Evolutionary conservation across 2,329 filamentous ascomycete species (phyloP).

Genomic region (Hortaea werneckii): DNA sequence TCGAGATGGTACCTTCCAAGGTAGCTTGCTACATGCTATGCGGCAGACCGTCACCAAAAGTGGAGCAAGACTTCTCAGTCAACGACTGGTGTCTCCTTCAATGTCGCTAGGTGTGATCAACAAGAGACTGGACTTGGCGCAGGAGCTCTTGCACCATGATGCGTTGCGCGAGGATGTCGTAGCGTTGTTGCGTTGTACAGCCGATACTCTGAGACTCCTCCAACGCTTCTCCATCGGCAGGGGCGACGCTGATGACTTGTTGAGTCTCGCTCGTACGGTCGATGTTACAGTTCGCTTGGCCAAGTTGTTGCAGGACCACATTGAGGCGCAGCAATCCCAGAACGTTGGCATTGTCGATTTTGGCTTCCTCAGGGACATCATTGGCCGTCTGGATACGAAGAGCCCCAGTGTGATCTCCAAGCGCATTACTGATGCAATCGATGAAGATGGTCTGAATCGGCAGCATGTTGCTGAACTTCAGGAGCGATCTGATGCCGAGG

Average conservation of each 20-base stretch:
- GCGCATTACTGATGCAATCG: slow-evolving; percentile 68
- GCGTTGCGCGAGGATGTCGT: slow-evolving; percentile 61
- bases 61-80: slow-evolving; percentile 71
- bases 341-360: slow-evolving; percentile 24
- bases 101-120: slow-evolving; percentile 75
- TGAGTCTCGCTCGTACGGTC: slow-evolving; percentile 75
- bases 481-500: slow-evolving; percentile 59
- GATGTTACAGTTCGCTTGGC: slow-evolving; percentile 59
- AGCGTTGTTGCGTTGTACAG: slow-evolving; percentile 59
- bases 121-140: slow-evolving; percentile 69
- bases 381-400: slow-evolving; percentile 53
- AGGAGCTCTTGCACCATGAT: slow-evolving; percentile 57
- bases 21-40: slow-evolving; percentile 83
- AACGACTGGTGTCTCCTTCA: slow-evolving; percentile 79
- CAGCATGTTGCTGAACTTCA: slow-evolving; percentile 69
- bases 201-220: slow-evolving; percentile 79
- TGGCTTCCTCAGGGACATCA: slow-evolving; percentile 23
- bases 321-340: slow-evolving; percentile 17
- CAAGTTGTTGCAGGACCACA: slow-evolving; percentile 30
- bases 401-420: slow-evolving; percentile 58
- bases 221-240: slow-evolving; percentile 90
- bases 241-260: slow-evolving; percentile 83
- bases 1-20: slow-evolving; percentile 65
- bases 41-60: slow-evolving; percentile 85
- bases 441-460: slow-evolving; percentile 80